Evolutionary conservation across 305 asterid genomes (phyloP).

Genomic region (Withania somnifera): DNA sequence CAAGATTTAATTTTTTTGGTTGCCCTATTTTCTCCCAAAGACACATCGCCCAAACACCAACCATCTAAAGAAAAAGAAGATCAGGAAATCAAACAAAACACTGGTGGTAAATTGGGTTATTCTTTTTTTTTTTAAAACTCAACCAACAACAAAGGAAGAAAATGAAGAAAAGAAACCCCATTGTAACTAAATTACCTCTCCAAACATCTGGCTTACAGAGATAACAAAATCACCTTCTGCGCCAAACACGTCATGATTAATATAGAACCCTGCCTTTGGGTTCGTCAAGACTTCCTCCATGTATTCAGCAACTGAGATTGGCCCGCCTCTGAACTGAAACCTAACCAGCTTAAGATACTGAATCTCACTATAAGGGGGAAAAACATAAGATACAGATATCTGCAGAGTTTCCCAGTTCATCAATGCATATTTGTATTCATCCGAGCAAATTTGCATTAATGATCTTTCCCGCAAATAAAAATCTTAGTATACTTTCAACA

Average conservation of each 20-base stretch:
- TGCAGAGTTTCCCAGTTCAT: neutral
- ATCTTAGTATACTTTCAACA: neutral
- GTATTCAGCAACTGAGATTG: slow-evolving; percentile 80
- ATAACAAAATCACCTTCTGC: slow-evolving; percentile 81
- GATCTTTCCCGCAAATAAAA: neutral
- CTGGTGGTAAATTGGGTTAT: neutral
- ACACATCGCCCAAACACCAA: slow-evolving; percentile 90
- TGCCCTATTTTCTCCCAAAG: slow-evolving; percentile 95
- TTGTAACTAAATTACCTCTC: slow-evolving; percentile 51
- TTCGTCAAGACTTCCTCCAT: slow-evolving; percentile 96
- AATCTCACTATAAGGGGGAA: neutral
- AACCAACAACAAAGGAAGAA: neutral
- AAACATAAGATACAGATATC: neutral
- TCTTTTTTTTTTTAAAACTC: neutral
- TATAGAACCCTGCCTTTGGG: slow-evolving; percentile 75
- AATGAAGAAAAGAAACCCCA: neutral
- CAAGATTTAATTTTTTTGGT: slow-evolving; percentile 61
- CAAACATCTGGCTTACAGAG: slow-evolving; percentile 96
- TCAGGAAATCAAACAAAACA: neutral
- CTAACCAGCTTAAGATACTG: neutral
- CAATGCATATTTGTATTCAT: neutral
- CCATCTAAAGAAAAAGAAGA: slow-evolving; percentile 36
- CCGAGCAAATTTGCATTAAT: neutral
- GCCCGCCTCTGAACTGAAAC: slow-evolving; percentile 79
- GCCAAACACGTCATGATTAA: slow-evolving; percentile 85